Conservation (phyloP, 2,329 filamentous ascomycete species). For the Talaromyces rugulosus region DNA sequence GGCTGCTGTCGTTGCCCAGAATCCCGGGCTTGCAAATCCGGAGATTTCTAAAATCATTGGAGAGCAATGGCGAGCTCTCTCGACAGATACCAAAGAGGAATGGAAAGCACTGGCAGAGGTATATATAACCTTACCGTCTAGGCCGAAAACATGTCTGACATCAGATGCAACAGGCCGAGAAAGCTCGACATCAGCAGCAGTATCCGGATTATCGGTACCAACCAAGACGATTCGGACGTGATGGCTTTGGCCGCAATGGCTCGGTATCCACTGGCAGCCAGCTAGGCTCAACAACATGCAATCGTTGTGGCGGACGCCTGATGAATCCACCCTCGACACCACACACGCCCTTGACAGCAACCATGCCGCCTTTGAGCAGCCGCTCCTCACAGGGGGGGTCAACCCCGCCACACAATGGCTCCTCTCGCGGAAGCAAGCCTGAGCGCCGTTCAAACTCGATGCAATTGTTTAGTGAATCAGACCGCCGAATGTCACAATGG, state of each 20-base stretch:
- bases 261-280: conserved; percentile 34
- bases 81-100: conserved; percentile 68
- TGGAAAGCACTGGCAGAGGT: conserved; percentile 90
- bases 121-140: conserved; percentile 10
- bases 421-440: conserved; percentile 15
- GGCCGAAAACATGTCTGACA: background rate
- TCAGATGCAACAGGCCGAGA: conserved; percentile 63
- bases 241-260: conserved; percentile 37
- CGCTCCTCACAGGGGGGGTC: conserved; percentile 27
- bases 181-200: conserved; percentile 78
- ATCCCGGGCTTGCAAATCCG: conserved; percentile 89
- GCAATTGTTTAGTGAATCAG: conserved; percentile 20
- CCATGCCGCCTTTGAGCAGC: conserved; percentile 29
- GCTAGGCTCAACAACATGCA: conserved; percentile 35
- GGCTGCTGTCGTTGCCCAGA: conserved; percentile 69
- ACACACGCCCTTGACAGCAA: conserved; percentile 37
- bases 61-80: conserved; percentile 79
- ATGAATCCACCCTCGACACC: conserved; percentile 44
- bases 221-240: conserved; percentile 65
- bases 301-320: conserved; percentile 43
- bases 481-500: conserved; percentile 21
- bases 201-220: conserved; percentile 96
- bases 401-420: conserved; percentile 19
- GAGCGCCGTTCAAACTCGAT: conserved; percentile 22
- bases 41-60: conserved; percentile 98